These are phyloP conservation scores for Schoenoplectus tabernaemontani DNA, from an alignment of 202 grass and related monocot species.

Conservation along the genomic window DNA sequence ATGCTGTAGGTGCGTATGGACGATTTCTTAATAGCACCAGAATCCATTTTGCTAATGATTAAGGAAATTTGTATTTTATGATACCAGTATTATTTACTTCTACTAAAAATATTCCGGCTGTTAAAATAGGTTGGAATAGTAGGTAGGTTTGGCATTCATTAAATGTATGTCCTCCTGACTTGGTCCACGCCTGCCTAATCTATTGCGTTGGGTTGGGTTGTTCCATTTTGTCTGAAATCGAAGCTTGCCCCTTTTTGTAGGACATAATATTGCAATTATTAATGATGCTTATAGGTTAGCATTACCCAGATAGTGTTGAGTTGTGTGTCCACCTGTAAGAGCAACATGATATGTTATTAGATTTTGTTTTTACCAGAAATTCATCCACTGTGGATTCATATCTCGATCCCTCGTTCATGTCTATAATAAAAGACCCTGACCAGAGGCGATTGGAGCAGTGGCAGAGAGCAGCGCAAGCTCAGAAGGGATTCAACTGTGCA, in stretches of 20 bases:
- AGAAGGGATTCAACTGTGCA: slow-evolving; percentile 90
- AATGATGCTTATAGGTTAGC: not conserved
- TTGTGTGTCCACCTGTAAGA: not conserved
- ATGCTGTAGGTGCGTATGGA: not conserved
- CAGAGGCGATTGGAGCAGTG: slow-evolving; percentile 63
- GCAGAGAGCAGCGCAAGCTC: slow-evolving; percentile 63
- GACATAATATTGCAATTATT: not conserved
- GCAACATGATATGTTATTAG: slow-evolving; percentile 6
- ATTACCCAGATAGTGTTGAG: not conserved
- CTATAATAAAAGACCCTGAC: slow-evolving; percentile 94
- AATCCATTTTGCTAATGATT: not conserved
- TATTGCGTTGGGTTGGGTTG: not conserved
- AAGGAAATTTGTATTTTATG: not conserved
- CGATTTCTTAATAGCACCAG: not conserved
- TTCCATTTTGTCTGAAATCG: not conserved
- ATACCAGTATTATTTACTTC: not conserved
- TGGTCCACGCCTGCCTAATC: not conserved
- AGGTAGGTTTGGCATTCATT: not conserved
- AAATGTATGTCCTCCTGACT: not conserved
- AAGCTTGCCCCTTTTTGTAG: not conserved
- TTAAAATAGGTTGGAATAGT: not conserved
- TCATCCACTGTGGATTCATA: slow-evolving; percentile 83
- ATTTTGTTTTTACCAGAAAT: slow-evolving; percentile 40
- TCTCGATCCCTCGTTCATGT: slow-evolving; percentile 76
- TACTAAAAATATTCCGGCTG: not conserved